These are phyloP conservation scores for Jimgerdemannia flammicorona DNA, from an alignment of 192 early-diverging fungal species.

Conservation along the genomic window DNA sequence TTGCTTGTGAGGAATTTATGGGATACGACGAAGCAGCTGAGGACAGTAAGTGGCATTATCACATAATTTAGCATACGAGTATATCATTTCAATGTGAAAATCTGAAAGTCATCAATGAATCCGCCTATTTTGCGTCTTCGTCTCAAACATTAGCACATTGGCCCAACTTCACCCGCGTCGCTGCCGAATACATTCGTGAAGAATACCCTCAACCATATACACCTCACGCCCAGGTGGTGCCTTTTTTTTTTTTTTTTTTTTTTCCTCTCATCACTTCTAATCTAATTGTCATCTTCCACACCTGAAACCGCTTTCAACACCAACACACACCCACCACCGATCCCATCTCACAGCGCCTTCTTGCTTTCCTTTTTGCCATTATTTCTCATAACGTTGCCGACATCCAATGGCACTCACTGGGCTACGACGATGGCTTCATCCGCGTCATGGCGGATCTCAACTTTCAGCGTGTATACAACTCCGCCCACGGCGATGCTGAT, in stretches of 20 bases:
- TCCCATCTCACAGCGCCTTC: constrained; percentile 33
- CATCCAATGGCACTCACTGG: constrained; percentile 61
- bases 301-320: not conserved
- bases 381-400: constrained; percentile 68
- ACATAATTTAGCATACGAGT: too few relatives aligned
- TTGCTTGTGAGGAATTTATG: constrained; percentile 28
- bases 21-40: constrained; percentile 35
- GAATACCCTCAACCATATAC: constrained; percentile 52
- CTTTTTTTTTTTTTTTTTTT: not conserved
- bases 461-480: constrained; percentile 39
- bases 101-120: too few relatives aligned
- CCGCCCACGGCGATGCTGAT: constrained; percentile 59
- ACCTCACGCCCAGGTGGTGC: constrained; percentile 36
- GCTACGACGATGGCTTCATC: constrained; percentile 54
- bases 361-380: constrained; percentile 64
- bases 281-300: not conserved
- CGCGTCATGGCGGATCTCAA: constrained; percentile 44
- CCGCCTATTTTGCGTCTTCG: not conserved
- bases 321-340: not conserved
- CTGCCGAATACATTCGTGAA: constrained; percentile 50
- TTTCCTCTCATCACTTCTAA: too few relatives aligned
- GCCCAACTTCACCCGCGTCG: constrained; percentile 59
- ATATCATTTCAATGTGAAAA: too few relatives aligned
- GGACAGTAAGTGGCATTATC: not conserved
- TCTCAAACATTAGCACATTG: constrained; percentile 51